phyloP scores from a whole-genome alignment of 768 basidiomycete species.

The Obba rivulosa region DNA sequence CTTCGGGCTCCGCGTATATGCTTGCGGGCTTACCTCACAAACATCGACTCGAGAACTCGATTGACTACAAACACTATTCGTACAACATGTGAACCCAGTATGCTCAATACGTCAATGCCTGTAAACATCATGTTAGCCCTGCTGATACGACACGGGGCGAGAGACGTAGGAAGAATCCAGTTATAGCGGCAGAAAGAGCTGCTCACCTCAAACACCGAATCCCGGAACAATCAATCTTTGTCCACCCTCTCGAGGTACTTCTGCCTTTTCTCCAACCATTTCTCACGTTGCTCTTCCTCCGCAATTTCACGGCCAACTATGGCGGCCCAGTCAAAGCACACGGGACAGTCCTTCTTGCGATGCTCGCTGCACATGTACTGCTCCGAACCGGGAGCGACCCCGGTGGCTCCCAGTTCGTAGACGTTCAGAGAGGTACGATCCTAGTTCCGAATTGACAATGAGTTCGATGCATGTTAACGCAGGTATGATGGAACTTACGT shows the following conservation, averaged over 20 bases:
- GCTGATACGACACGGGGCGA: too few relatives aligned
- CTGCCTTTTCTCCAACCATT: background rate
- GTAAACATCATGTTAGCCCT: too few relatives aligned
- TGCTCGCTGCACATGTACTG: slow-evolving; percentile 3
- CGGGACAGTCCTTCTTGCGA: background rate
- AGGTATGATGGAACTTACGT: background rate
- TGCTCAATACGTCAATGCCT: too few relatives aligned
- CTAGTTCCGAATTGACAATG: background rate
- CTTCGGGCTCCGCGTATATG: too few relatives aligned
- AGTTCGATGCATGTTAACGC: background rate
- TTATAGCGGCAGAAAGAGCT: too few relatives aligned
- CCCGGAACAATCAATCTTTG: background rate
- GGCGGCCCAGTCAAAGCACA: slow-evolving; percentile 4
- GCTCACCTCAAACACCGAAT: background rate
- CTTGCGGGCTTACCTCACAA: too few relatives aligned
- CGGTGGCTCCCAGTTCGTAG: background rate
- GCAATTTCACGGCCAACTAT: background rate
- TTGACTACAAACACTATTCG: too few relatives aligned
- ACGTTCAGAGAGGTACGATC: slow-evolving; percentile 2
- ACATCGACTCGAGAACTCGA: too few relatives aligned
- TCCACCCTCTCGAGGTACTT: background rate
- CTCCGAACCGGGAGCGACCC: background rate
- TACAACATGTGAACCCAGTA: too few relatives aligned
- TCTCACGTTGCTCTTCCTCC: background rate
- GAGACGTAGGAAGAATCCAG: too few relatives aligned